Evolutionary conservation across 345 rosid genomes (phyloP).

Genomic region (Bruguiera gymnorhiza): DNA sequence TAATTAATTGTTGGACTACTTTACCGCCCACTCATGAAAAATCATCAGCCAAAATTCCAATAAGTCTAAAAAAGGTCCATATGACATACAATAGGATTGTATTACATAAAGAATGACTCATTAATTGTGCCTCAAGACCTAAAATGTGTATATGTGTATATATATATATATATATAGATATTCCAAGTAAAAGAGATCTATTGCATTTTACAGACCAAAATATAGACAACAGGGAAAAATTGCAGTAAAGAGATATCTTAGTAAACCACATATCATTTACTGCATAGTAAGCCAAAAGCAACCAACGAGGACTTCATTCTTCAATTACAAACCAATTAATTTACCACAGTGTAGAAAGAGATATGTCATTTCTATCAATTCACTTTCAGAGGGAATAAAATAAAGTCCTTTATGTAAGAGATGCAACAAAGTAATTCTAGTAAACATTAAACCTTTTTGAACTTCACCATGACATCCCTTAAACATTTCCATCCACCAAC

Average conservation of each 20-base stretch:
- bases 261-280: neutral
- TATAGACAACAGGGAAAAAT: neutral
- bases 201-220: neutral
- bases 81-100: neutral
- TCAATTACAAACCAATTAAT: neutral
- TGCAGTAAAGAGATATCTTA: neutral
- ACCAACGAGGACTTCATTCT: neutral
- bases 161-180: neutral
- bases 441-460: slow-evolving; percentile 59
- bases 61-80: neutral
- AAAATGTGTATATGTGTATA: neutral
- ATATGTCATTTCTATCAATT: neutral
- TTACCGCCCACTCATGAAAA: too few relatives aligned
- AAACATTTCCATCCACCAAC: slow-evolving; percentile 95
- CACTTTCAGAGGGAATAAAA: neutral
- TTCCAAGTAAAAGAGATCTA: neutral
- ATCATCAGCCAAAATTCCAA: too few relatives aligned
- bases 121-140: neutral
- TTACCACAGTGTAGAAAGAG: neutral
- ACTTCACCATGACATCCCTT: slow-evolving; percentile 75
- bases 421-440: neutral
- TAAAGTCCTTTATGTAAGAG: too few relatives aligned
- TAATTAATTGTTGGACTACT: too few relatives aligned
- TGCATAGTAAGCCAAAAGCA: neutral
- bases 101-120: neutral